These are phyloP conservation scores for Phaeosphaeriaceae sp. DNA, from an alignment of 2,329 filamentous ascomycete genomes.

Conservation along the genomic window DNA sequence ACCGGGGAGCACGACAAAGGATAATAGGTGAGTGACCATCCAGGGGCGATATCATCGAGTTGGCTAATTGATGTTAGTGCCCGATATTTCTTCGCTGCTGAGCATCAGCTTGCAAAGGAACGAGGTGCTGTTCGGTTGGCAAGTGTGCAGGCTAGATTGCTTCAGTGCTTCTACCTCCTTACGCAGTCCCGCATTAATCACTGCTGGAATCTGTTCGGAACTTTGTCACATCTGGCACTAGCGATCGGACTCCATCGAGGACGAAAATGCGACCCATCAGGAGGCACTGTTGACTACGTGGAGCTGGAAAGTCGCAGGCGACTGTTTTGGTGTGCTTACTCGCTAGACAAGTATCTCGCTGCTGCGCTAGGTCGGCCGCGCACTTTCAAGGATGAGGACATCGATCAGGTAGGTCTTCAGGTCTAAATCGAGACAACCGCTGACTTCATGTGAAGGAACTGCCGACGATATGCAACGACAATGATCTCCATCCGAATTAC, in stretches of 20 bases:
- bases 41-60: not conserved
- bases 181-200: constrained; percentile 67
- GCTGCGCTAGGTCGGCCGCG: constrained; percentile 68
- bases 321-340: constrained; percentile 69
- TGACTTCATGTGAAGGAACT: constrained; percentile 34
- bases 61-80: constrained; percentile 27
- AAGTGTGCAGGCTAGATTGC: constrained; percentile 64
- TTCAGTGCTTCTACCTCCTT: constrained; percentile 66
- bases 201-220: constrained; percentile 68
- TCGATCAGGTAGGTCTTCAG: constrained; percentile 60
- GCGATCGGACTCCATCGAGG: constrained; percentile 55
- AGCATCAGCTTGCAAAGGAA: constrained; percentile 57
- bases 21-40: constrained; percentile 28
- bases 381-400: constrained; percentile 68
- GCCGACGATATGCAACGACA: constrained; percentile 44
- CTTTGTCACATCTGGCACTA: constrained; percentile 60
- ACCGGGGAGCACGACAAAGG: constrained; percentile 29
- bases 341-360: constrained; percentile 68
- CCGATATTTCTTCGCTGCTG: constrained; percentile 53
- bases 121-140: constrained; percentile 62
- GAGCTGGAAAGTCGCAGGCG: constrained; percentile 62
- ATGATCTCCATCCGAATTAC: constrained; percentile 34
- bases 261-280: constrained; percentile 39
- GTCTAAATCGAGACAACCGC: not conserved
- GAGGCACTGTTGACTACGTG: constrained; percentile 52